Evolutionary conservation across 2,329 filamentous ascomycete species (phyloP), one percentile per base, ranked within the genome.

Genomic region (Alternaria ventricosa): DNA sequence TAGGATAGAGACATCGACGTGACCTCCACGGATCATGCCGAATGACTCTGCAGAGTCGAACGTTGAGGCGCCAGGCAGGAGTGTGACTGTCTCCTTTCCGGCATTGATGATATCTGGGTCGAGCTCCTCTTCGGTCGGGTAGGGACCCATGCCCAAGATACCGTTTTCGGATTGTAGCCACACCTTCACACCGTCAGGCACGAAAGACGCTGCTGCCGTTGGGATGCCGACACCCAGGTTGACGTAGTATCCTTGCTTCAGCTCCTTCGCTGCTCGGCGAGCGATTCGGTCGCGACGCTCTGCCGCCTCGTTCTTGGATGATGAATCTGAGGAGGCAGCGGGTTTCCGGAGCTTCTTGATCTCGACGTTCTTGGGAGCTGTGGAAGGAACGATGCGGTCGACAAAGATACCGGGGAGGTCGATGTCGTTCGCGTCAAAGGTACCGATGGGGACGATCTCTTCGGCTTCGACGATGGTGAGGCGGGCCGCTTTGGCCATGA

Each of bases 401-500:
- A 97, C 93, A 79, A 97, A 97, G 81, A 97, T 96, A 36, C 94
- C 94, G 0, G 94, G 93, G 33, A 97, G 86, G 80, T 97, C 92
- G 25, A 97, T 90, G 9, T 92, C 87, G 78, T 93, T 92, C 18
- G 94, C 91, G 6, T 93, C 83, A 72, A 97, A 94, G 78, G 93
- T 92, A 62, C 94, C 94, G 1, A 92, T 90, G 81, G 96, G 92
- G 60, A 97, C 94, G 65, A 97, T 96, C 76, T 97, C 86, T 82
- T 97, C 94, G n/a, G 94, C 94, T 84, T 97, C 94, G 66, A 97
- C 94, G 71, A 97, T 96, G 69, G 93, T 97, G 80, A 92, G 87
- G 81, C 92, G 93, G 59, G 94, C 94, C 77, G 96, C 96, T 76
- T 93, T 90, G 69, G 92, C 94, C 94, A 97, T 97, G 45, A 79